Evolutionary conservation across 768 basidiomycete genomes (phyloP).

Genomic region (Agrocybe chaxingu): DNA sequence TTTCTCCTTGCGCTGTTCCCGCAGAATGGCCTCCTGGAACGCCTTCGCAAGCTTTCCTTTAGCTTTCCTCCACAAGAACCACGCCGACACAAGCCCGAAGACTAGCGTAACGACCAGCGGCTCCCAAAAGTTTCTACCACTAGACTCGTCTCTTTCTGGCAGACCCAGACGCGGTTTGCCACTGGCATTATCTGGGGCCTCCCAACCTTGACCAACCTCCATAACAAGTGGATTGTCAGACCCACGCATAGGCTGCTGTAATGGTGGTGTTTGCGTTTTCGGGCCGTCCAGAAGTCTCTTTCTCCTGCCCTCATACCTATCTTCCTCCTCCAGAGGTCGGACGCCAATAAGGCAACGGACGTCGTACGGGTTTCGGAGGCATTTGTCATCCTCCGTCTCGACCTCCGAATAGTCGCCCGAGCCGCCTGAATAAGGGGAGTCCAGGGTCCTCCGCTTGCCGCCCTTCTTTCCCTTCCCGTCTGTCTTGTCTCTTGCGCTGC

Average conservation of each 20-base stretch:
- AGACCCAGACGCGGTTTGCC: too few species aligned
- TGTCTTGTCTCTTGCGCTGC: constrained; percentile 9
- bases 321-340: constrained; percentile 48
- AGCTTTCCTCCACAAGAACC: constrained; percentile 20
- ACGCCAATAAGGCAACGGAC: constrained; percentile 61
- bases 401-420: constrained; percentile 13
- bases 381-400: constrained; percentile 11
- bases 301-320: constrained; percentile 39
- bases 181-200: background rate
- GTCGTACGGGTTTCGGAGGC: constrained; percentile 16
- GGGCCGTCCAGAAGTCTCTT: constrained; percentile 61
- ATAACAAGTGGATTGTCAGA: background rate
- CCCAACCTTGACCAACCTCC: background rate
- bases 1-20: constrained; percentile 6
- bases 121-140: constrained; percentile 20
- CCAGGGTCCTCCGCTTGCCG: constrained; percentile 21
- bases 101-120: too few species aligned
- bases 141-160: background rate
- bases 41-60: background rate
- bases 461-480: background rate
- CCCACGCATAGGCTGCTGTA: constrained; percentile 14
- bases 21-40: background rate
- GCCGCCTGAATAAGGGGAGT: background rate
- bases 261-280: constrained; percentile 7
- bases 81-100: constrained; percentile 2